Evolutionary conservation across 139 green algal species (phyloP).

Genomic region (Pleodorina starrii): DNA sequence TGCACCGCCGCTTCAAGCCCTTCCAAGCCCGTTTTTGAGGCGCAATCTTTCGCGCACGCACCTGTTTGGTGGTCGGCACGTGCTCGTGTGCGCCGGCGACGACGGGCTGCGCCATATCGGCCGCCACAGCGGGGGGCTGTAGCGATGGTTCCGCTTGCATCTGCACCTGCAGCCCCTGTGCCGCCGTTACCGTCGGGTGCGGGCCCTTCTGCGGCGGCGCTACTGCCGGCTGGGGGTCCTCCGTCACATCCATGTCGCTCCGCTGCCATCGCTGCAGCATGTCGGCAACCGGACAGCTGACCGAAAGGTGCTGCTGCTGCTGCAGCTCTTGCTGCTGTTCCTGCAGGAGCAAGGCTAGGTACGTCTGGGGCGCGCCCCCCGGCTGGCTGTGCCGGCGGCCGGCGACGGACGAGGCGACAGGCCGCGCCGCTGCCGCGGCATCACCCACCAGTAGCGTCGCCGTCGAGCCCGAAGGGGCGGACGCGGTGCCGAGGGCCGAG

Average conservation of each 20-base stretch:
- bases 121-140: too few species aligned
- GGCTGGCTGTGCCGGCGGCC: conserved; percentile 23
- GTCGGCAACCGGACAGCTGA: not conserved
- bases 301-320: not conserved
- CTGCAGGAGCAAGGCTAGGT: not conserved
- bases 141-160: too few species aligned
- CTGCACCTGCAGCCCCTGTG: too few species aligned
- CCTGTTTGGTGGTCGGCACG: too few species aligned
- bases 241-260: too few species aligned
- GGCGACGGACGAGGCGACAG: not conserved
- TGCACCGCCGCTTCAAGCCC: too few species aligned
- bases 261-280: conserved; percentile 13
- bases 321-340: not conserved
- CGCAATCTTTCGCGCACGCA: too few species aligned
- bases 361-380: not conserved
- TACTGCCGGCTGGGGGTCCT: too few species aligned
- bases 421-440: not conserved
- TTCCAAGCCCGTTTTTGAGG: too few species aligned
- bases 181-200: too few species aligned
- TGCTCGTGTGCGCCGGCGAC: too few species aligned
- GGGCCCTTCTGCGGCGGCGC: too few species aligned
- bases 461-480: not conserved
- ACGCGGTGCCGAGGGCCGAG: not conserved
- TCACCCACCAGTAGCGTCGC: not conserved
- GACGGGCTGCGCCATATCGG: not conserved